Evolutionary conservation across 1,284 basidiomycete genomes (phyloP).

Genomic region (Fomes fomentarius): DNA sequence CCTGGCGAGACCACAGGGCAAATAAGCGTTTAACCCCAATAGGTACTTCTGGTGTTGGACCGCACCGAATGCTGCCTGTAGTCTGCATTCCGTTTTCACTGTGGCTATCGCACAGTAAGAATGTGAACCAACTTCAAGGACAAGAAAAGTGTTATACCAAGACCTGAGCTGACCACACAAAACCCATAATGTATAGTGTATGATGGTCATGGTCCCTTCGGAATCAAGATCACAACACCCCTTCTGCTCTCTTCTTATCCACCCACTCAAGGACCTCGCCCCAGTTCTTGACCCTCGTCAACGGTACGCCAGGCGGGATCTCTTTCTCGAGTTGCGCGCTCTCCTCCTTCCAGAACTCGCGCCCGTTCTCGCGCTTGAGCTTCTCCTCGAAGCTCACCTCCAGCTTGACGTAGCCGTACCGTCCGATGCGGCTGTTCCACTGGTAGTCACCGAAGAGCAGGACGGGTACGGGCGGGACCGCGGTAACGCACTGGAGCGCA

Average conservation of each 20-base stretch:
- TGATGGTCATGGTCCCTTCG: too few species aligned
- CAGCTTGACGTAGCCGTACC: slow-evolving; percentile 48
- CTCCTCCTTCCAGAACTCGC: slow-evolving; percentile 63
- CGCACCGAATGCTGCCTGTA: too few species aligned
- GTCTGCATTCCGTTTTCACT: too few species aligned
- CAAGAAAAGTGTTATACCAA: too few species aligned
- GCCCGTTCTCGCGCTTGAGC: slow-evolving; percentile 49
- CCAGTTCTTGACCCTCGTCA: slow-evolving; percentile 60
- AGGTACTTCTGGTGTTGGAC: too few species aligned
- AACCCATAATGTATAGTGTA: not conserved
- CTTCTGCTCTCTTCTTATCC: slow-evolving; percentile 38
- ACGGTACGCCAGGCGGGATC: slow-evolving; percentile 45
- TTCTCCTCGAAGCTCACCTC: slow-evolving; percentile 63
- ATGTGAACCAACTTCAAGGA: too few species aligned
- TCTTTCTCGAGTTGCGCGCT: slow-evolving; percentile 29
- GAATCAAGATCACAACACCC: slow-evolving; percentile 17
- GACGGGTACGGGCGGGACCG: slow-evolving; percentile 49
- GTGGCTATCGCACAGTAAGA: too few species aligned
- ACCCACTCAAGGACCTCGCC: slow-evolving; percentile 55
- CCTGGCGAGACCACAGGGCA: too few species aligned
- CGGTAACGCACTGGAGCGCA: slow-evolving; percentile 58
- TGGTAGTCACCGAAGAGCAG: slow-evolving; percentile 78
- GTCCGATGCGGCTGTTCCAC: slow-evolving; percentile 67
- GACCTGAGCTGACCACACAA: not conserved
- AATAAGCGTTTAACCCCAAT: too few species aligned